Conservation (phyloP, 75 land plant species). For the Cryptomeria japonica region DNA sequence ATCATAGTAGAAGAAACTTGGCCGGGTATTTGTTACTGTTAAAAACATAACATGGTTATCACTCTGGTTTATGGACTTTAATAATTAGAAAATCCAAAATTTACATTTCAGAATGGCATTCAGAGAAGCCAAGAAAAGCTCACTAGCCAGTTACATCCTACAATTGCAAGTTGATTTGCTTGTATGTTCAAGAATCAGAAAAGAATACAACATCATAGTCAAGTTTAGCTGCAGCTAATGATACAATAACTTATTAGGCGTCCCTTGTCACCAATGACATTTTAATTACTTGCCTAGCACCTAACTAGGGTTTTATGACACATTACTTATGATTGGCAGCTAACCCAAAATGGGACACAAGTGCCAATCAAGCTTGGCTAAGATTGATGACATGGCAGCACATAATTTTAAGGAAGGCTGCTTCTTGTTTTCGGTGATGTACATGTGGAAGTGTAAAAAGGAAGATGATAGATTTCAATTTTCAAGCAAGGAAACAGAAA, state of each 20-base stretch:
- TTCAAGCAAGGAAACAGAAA: not conserved
- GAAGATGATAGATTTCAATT: not conserved
- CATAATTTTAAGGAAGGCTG: not conserved
- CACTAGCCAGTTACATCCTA: not conserved
- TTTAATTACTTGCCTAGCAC: not conserved
- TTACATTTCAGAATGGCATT: too few species aligned
- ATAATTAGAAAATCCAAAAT: not conserved
- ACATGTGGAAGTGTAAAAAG: not conserved
- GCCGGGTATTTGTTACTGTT: not conserved
- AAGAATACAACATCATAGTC: not conserved
- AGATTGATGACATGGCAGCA: not conserved
- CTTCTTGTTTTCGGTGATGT: not conserved
- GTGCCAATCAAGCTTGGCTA: not conserved
- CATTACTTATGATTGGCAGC: not conserved
- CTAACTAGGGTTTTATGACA: not conserved
- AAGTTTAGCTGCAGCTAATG: not conserved
- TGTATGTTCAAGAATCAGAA: not conserved
- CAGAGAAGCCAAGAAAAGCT: too few species aligned
- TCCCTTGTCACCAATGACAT: not conserved
- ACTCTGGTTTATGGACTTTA: not conserved
- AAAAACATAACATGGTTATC: not conserved
- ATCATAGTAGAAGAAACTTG: not conserved
- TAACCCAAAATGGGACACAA: not conserved
- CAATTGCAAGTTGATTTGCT: not conserved
- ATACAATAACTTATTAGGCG: too few species aligned